Evolutionary conservation across 2,329 filamentous ascomycete species (phyloP), one percentile per base, ranked within the genome.

Genomic region (Fonsecaea pedrosoi): DNA sequence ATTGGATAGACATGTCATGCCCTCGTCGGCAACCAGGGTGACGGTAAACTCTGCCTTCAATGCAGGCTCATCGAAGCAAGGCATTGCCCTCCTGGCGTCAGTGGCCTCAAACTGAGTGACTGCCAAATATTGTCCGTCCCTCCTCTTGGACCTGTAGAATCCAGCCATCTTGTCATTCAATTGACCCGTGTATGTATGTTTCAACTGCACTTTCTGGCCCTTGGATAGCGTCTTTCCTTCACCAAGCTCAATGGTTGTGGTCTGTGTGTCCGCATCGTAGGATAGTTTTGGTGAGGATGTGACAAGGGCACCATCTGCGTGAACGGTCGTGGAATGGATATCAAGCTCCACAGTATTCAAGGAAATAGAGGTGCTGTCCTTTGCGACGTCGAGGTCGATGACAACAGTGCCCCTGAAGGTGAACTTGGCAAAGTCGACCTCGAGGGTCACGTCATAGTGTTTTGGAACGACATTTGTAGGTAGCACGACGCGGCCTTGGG

Each of bases 81-180:
- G 94, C 82, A 98, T 96, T 6, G 94, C 93, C 73, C 94, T 87
- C 74, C 94, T 88, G 69, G 92, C 94, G 81, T 98, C 94, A 13
- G 94, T 97, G 45, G 94, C 90, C 82, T 98, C 94, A 91, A 98
- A 96, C 83, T 98, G 94, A 18, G 92, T 92, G 32, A 93, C 94
- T 34, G 94, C 94, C 76, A 98, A 85, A 77, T 94, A 90, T 67
- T 87, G 87, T 45, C 94, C 94, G 75, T 95, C 88, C 57, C 87
- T 81, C 68, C 88, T 89, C 83, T 95, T 96, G 84, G 94, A 98
- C 66, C 94, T 89, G 82, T 98, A 98, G 86, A 98, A 98, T 56
- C 94, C 94, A 57, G 94, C 94, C 92, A 98, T 96, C 81, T 95
- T 94, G 78, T 96, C 92, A 79, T 96, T 97, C 75, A 97, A 82